Conservation (phyloP, 768 basidiomycete species). For the Gymnopilus junonius region DNA sequence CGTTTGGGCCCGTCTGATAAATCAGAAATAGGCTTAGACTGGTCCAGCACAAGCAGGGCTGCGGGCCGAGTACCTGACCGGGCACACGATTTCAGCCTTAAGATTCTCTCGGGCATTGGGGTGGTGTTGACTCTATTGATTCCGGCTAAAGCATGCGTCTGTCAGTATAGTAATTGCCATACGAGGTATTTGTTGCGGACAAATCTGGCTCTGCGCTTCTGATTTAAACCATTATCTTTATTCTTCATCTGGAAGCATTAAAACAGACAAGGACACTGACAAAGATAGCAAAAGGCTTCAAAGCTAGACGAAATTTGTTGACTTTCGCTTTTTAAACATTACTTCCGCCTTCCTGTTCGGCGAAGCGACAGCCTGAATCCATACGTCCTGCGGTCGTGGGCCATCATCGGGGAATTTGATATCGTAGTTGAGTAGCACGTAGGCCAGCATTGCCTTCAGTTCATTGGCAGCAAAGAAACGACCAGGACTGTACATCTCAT, state of each 20-base stretch:
- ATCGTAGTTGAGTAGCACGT: conserved; percentile 41
- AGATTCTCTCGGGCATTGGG: neutral
- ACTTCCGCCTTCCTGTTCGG: conserved; percentile 11
- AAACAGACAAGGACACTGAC: neutral
- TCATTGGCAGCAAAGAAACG: conserved; percentile 43
- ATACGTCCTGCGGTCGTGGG: conserved; percentile 28
- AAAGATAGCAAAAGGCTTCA: neutral
- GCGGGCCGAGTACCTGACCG: neutral
- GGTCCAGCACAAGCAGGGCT: neutral
- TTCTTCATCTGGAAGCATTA: neutral
- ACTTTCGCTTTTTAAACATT: conserved; percentile 8
- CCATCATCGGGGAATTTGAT: conserved; percentile 33
- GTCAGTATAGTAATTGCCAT: neutral
- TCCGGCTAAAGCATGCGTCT: neutral
- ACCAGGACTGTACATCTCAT: neutral
- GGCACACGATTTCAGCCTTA: neutral
- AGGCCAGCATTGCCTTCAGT: conserved; percentile 46
- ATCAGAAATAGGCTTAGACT: neutral
- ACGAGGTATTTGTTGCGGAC: neutral
- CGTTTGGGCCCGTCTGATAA: neutral
- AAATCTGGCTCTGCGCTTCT: neutral
- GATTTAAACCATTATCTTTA: neutral
- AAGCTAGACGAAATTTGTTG: neutral
- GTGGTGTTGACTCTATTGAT: neutral
- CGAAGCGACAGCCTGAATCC: conserved; percentile 10